These are phyloP conservation scores for Heterobasidion irregulare DNA, from an alignment of 1,284 basidiomycete genomes.

Conservation along the genomic window DNA sequence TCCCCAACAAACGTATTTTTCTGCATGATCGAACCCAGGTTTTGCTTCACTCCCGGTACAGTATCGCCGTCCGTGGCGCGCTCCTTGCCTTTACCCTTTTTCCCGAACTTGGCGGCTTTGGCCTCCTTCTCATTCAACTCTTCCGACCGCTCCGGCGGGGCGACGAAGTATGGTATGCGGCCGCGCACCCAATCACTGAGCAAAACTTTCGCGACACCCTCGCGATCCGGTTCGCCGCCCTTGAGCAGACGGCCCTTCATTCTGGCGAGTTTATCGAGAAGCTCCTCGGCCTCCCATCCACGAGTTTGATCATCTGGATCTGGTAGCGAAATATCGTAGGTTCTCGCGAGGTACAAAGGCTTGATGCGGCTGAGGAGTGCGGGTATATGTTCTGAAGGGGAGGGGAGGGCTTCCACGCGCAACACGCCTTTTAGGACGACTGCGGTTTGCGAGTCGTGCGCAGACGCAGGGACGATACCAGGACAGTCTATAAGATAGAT, in stretches of 20 bases:
- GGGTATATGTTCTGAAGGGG: slow-evolving; percentile 92
- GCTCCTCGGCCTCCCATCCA: slow-evolving; percentile 69
- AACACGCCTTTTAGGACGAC: slow-evolving; percentile 97
- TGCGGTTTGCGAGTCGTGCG: slow-evolving; percentile 83
- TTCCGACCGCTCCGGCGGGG: slow-evolving; percentile 69
- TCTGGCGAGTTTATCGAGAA: slow-evolving; percentile 81
- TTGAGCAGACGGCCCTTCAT: slow-evolving; percentile 91
- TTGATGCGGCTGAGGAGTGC: slow-evolving; percentile 85
- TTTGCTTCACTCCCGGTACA: slow-evolving; percentile 60
- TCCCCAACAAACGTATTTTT: slow-evolving; percentile 80
- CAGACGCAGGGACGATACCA: slow-evolving; percentile 93
- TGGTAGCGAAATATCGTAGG: slow-evolving; percentile 73
- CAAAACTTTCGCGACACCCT: slow-evolving; percentile 92
- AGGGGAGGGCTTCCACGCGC: slow-evolving; percentile 91
- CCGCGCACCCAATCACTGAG: slow-evolving; percentile 98
- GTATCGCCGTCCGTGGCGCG: background rate
- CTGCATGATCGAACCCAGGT: slow-evolving; percentile 69
- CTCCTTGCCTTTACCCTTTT: slow-evolving; percentile 26
- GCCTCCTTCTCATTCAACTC: slow-evolving; percentile 60
- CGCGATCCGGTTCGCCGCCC: slow-evolving; percentile 91
- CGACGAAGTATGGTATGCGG: slow-evolving; percentile 84
- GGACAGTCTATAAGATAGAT: slow-evolving; percentile 99
- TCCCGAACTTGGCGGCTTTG: slow-evolving; percentile 37
- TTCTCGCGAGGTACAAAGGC: slow-evolving; percentile 87
- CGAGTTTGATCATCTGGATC: slow-evolving; percentile 40